A percentile compares a stretch with the other conserved stretches of the same genome.
Conservation (phyloP, 2,329 filamentous ascomycete species). For the Coccinonectria pachysandricola region DNA sequence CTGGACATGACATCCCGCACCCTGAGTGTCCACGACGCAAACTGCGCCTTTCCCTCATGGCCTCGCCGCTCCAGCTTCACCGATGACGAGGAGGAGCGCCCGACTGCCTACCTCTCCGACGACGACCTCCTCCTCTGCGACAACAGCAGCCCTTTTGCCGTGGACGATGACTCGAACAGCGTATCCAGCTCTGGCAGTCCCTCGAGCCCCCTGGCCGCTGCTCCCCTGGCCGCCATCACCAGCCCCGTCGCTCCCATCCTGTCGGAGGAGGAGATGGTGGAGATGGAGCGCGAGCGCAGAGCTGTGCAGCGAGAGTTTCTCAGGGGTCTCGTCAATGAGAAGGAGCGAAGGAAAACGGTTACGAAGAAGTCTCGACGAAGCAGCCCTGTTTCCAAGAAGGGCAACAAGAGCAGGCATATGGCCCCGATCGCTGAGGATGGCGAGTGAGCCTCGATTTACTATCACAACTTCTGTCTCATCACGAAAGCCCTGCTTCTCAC, state of each 20-base stretch:
- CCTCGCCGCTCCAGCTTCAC: constrained; percentile 43
- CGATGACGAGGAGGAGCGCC: constrained; percentile 32
- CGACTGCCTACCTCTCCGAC: constrained; percentile 50
- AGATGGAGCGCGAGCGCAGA: constrained; percentile 40
- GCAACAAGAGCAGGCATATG: constrained; percentile 39
- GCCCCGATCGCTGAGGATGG: constrained; percentile 43
- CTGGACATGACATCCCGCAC: constrained; percentile 36
- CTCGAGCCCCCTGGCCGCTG: constrained; percentile 23
- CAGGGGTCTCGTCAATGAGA: constrained; percentile 40
- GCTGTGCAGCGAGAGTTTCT: constrained; percentile 43
- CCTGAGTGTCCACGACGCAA: constrained; percentile 30
- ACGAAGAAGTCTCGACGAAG: constrained; percentile 27
- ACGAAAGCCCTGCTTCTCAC: too few relatives aligned
- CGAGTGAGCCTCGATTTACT: constrained; percentile 11
- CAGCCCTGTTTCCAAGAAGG: constrained; percentile 31
- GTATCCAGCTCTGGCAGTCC: constrained; percentile 35
- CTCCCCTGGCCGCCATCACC: constrained; percentile 19
- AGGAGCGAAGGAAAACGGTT: constrained; percentile 39
- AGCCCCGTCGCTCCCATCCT: constrained; percentile 24
- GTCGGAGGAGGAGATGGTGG: constrained; percentile 38
- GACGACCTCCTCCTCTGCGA: constrained; percentile 50
- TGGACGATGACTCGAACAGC: constrained; percentile 40
- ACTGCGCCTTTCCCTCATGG: constrained; percentile 50
- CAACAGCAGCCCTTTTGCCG: constrained; percentile 17
- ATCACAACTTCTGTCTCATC: too few relatives aligned